Conservation (phyloP, 768 basidiomycete genomes). For the Leccinum variicolor region DNA sequence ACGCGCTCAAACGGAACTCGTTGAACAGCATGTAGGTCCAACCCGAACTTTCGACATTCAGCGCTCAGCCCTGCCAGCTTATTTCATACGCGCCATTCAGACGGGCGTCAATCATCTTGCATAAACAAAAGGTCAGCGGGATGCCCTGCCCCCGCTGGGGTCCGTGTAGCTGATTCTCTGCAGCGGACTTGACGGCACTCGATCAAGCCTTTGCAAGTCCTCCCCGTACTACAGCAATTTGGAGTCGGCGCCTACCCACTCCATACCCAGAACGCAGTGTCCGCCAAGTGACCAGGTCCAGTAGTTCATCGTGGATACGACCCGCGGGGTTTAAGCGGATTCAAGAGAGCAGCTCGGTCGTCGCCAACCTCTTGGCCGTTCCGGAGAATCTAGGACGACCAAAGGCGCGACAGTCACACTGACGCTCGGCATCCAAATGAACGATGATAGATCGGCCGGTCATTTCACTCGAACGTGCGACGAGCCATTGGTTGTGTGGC, state of each 20-base stretch:
- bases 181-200: conserved; percentile 19
- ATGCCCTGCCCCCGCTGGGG: not conserved
- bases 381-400: conserved; percentile 50
- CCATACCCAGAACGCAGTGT: conserved; percentile 31
- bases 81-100: conserved; percentile 43
- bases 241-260: conserved; percentile 65
- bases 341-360: conserved; percentile 22
- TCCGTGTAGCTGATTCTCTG: conserved; percentile 17
- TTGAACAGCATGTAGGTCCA: conserved; percentile 38
- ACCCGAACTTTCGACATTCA: no score
- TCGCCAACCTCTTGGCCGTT: conserved; percentile 47
- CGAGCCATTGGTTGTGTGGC: not conserved
- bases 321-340: conserved; percentile 42
- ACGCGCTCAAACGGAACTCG: conserved; percentile 39
- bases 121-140: conserved; percentile 49
- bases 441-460: not conserved
- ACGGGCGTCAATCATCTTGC: conserved; percentile 44
- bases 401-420: conserved; percentile 5
- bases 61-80: no score
- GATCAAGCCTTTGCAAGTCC: no score
- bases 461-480: not conserved
- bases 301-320: conserved; percentile 41
- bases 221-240: no score
- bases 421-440: not conserved
- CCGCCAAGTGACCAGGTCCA: conserved; percentile 54